Percentiles rank a stretch among this genome's conserved stretches.
Conservation (phyloP, 2,329 filamentous ascomycete genomes). For the Fusarium abutilonis region DNA sequence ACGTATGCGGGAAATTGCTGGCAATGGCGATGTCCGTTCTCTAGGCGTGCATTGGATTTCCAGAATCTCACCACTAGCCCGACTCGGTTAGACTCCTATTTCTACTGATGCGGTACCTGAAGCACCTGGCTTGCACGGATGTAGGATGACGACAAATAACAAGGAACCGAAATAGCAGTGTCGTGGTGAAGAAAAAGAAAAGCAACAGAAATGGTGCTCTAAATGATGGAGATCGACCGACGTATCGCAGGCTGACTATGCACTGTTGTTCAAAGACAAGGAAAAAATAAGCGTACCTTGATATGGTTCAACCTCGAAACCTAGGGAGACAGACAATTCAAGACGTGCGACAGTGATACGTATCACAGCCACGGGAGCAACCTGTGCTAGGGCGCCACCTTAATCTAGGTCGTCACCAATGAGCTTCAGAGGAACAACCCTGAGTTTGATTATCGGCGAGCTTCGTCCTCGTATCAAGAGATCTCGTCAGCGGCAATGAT, state of each 20-base stretch:
- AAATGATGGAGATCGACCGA: not conserved
- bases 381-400: slow-evolving; percentile 39
- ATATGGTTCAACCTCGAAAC: slow-evolving; percentile 7
- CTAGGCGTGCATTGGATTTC: slow-evolving; percentile 37
- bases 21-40: slow-evolving; percentile 46
- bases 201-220: not conserved
- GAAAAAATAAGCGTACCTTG: slow-evolving; percentile 26
- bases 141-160: slow-evolving; percentile 28
- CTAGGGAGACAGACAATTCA: slow-evolving; percentile 6
- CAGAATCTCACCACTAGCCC: slow-evolving; percentile 36
- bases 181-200: slow-evolving; percentile 2
- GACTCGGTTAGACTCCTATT: slow-evolving; percentile 33
- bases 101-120: slow-evolving; percentile 43
- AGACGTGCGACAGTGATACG: slow-evolving; percentile 29
- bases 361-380: slow-evolving; percentile 39
- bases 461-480: slow-evolving; percentile 32
- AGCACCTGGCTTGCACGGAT: slow-evolving; percentile 23
- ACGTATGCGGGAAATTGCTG: slow-evolving; percentile 53
- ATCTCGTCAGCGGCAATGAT: slow-evolving; percentile 26
- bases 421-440: slow-evolving; percentile 21
- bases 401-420: slow-evolving; percentile 40
- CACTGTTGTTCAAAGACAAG: slow-evolving; percentile 2
- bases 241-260: not conserved
- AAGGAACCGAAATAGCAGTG: slow-evolving; percentile 18
- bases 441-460: slow-evolving; percentile 38